Conservation (phyloP, 2,329 filamentous ascomycete genomes). For the Zasmidium cellare region DNA sequence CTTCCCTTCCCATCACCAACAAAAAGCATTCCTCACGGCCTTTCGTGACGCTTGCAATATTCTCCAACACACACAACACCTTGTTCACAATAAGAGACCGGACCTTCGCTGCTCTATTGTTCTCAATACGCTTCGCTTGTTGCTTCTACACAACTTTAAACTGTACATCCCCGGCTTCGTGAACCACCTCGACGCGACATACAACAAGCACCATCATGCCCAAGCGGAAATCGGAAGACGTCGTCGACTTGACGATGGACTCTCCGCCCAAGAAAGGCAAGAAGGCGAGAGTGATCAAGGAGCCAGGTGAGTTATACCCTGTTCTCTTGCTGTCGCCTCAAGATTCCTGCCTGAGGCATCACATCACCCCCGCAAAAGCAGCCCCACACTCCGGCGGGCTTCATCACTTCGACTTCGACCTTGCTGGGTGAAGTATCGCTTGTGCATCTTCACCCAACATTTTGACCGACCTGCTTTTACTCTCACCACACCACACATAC, state of each 20-base stretch:
- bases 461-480: no score
- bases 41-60: neutral
- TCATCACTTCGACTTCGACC: no score
- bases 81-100: neutral
- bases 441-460: no score
- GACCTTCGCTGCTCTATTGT: neutral
- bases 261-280: neutral
- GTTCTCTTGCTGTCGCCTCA: neutral
- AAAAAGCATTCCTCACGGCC: no score
- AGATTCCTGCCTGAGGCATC: no score
- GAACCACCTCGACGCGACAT: neutral
- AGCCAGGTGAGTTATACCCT: conserved; percentile 8
- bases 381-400: no score
- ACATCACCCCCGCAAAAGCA: no score
- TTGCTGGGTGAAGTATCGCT: no score
- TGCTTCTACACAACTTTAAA: no score
- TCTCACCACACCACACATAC: no score
- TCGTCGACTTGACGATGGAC: neutral
- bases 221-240: conserved; percentile 10
- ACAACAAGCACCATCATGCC: conserved; percentile 9
- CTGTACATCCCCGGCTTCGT: no score
- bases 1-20: neutral
- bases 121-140: no score
- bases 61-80: neutral
- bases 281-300: neutral